These are phyloP conservation scores for Penicillium lagena DNA, from an alignment of 495 filamentous ascomycete genomes.

Conservation along the genomic window DNA sequence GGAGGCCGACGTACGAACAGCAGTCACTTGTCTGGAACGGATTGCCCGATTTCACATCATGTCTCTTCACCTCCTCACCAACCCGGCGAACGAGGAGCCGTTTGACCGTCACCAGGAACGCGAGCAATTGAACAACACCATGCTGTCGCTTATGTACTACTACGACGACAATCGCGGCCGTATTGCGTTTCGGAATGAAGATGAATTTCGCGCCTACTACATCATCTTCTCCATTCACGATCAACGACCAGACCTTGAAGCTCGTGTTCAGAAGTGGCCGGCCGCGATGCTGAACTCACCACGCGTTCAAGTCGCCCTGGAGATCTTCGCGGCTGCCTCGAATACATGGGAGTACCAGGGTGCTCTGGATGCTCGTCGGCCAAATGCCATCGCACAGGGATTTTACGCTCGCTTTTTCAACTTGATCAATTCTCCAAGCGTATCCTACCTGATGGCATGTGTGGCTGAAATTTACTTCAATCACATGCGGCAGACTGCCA, in stretches of 20 bases:
- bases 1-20: constrained; percentile 56
- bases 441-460: constrained; percentile 90
- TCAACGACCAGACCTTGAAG: constrained; percentile 60
- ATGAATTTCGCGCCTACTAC: constrained; percentile 86
- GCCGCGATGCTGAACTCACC: constrained; percentile 44
- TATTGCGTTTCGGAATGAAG: constrained; percentile 61
- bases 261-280: constrained; percentile 69
- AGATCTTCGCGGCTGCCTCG: constrained; percentile 60
- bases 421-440: constrained; percentile 58
- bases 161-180: constrained; percentile 67
- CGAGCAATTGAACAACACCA: constrained; percentile 83
- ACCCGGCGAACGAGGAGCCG: constrained; percentile 55
- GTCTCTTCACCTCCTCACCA: constrained; percentile 76
- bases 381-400: constrained; percentile 52
- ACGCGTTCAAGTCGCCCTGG: constrained; percentile 59
- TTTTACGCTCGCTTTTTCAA: constrained; percentile 69
- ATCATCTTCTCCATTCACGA: constrained; percentile 78
- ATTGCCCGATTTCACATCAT: constrained; percentile 90
- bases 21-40: constrained; percentile 77
- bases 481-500: constrained; percentile 65
- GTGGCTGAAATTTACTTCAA: constrained; percentile 90
- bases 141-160: constrained; percentile 81
- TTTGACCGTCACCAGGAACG: constrained; percentile 86
- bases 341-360: constrained; percentile 60
- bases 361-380: constrained; percentile 52